Evolutionary conservation across 257 asterid genomes (phyloP).

Genomic region (Galeopsis tetrahit): DNA sequence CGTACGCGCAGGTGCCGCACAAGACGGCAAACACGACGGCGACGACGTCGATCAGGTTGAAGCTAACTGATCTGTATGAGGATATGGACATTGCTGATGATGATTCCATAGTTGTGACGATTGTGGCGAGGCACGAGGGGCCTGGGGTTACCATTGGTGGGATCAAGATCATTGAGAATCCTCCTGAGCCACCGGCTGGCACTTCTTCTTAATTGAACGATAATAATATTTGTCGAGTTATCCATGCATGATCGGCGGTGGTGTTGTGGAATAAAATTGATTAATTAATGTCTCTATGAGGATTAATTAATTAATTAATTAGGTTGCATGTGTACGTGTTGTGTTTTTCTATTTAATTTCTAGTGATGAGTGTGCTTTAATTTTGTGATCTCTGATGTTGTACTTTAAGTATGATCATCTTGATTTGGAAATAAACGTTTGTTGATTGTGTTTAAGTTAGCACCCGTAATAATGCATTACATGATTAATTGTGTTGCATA

Average conservation of each 20-base stretch:
- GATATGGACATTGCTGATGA: slow-evolving; percentile 66
- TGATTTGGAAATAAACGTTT: slow-evolving; percentile 17
- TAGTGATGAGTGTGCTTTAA: not conserved
- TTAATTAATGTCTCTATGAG: not conserved
- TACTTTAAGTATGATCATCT: not conserved
- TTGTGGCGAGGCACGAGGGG: slow-evolving; percentile 54
- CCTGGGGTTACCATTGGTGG: slow-evolving; percentile 54
- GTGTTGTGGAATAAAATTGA: not conserved
- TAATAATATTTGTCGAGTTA: slow-evolving; percentile 7
- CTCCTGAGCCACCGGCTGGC: not conserved
- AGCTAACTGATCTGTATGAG: slow-evolving; percentile 57
- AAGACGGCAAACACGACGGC: slow-evolving; percentile 30
- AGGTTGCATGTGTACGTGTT: not conserved
- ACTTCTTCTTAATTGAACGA: not conserved
- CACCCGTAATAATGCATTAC: not conserved
- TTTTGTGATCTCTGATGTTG: not conserved
- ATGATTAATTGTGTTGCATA: not conserved
- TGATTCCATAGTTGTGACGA: slow-evolving; percentile 49
- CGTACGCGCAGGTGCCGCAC: slow-evolving; percentile 67
- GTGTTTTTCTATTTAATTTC: not conserved
- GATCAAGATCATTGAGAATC: slow-evolving; percentile 47
- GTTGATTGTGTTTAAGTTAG: not conserved
- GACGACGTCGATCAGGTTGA: slow-evolving; percentile 49
- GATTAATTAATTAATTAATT: not conserved
- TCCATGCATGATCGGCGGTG: not conserved